Conservation (phyloP, 148 eudicot species). For the Beta vulgaris region DNA sequence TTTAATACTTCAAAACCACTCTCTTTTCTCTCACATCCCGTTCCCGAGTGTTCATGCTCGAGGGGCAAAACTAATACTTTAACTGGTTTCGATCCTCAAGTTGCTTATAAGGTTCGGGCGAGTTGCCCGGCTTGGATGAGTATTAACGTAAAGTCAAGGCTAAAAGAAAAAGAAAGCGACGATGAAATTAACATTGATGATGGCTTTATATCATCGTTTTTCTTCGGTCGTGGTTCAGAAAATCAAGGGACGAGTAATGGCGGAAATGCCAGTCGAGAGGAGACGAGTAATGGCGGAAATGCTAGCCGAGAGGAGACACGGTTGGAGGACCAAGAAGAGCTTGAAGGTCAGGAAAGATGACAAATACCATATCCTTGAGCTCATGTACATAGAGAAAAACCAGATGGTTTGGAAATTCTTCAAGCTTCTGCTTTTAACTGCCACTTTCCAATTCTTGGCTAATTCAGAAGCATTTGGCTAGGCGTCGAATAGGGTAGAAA, state of each 20-base stretch:
- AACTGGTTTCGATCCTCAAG: constrained; percentile 26
- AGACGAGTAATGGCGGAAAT: constrained; percentile 29
- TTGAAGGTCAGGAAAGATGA: constrained; percentile 69
- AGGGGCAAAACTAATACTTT: constrained; percentile 28
- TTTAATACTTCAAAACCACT: constrained; percentile 41
- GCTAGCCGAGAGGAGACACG: constrained; percentile 58
- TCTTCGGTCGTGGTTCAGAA: constrained; percentile 39
- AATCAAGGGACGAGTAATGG: constrained; percentile 36
- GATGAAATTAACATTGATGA: constrained; percentile 59
- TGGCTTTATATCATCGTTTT: constrained; percentile 41
- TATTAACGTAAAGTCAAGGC: constrained; percentile 11
- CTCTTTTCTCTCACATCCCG: constrained; percentile 75
- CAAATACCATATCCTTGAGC: not conserved
- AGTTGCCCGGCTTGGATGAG: constrained; percentile 75
- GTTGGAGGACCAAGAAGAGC: constrained; percentile 83
- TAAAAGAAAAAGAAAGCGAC: constrained; percentile 49
- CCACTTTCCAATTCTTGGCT: constrained; percentile 1
- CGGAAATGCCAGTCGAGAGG: constrained; percentile 37
- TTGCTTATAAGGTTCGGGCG: constrained; percentile 37
- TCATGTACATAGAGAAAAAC: constrained; percentile 22
- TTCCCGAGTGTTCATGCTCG: constrained; percentile 76
- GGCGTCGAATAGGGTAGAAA: constrained; percentile 9
- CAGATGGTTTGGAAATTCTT: not conserved
- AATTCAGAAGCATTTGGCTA: constrained; percentile 13
- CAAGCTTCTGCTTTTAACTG: constrained; percentile 6